Percentiles rank a stretch among this genome's conserved stretches.
Evolutionary conservation across 257 asterid species (phyloP).

Genomic region (Salvia rosmarinus): DNA sequence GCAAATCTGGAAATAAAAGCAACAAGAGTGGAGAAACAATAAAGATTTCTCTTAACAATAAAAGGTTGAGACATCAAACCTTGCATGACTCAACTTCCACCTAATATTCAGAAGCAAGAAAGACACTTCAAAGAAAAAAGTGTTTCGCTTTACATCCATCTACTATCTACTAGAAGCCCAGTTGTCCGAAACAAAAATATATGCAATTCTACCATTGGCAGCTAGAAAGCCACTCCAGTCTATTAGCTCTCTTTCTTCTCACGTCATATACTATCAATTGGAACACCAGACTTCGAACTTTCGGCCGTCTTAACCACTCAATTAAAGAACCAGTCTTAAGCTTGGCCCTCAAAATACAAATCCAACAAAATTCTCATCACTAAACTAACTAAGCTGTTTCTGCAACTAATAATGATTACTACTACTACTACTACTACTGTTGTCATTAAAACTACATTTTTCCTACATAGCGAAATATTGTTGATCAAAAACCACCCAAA

Average conservation of each 20-base stretch:
- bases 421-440: background rate
- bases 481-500: background rate
- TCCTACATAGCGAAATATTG: background rate
- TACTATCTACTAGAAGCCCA: background rate
- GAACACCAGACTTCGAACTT: background rate
- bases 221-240: constrained; percentile 21
- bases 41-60: constrained; percentile 3
- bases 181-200: background rate
- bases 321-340: background rate
- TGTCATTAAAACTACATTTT: background rate
- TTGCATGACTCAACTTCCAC: constrained; percentile 15
- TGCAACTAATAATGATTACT: constrained; percentile 1
- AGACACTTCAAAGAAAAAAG: constrained; percentile 13
- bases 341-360: background rate
- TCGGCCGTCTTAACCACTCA: constrained; percentile 26
- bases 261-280: background rate
- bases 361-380: constrained; percentile 9
- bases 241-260: background rate
- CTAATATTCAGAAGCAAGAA: constrained; percentile 10
- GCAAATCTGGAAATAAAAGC: constrained; percentile 69
- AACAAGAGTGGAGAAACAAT: constrained; percentile 28
- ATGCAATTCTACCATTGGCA: background rate
- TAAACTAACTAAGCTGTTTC: constrained; percentile 13
- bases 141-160: constrained; percentile 24
- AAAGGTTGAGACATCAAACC: constrained; percentile 2